Conservation (phyloP, 352 stramenopile species). For the Phytopythium oedochilum region DNA sequence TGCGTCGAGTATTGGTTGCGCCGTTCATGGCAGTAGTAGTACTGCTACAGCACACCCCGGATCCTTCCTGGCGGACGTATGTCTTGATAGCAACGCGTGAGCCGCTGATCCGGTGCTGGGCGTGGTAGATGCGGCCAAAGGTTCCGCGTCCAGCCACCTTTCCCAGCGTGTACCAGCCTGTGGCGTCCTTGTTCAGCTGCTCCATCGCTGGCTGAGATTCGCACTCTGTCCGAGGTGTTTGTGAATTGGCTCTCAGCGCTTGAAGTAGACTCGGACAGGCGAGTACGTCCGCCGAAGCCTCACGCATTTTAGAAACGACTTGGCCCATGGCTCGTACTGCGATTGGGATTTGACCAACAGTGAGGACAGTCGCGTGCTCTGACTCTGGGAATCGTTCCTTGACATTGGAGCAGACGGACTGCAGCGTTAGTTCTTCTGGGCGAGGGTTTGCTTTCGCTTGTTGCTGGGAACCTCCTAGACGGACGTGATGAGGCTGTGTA, state of each 20-base stretch:
- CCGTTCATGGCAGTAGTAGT: no score
- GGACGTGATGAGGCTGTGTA: background rate
- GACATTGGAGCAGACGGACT: background rate
- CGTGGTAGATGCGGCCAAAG: constrained; percentile 45
- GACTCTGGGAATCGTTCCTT: background rate
- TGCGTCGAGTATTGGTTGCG: constrained; percentile 2
- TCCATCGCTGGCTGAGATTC: constrained; percentile 4
- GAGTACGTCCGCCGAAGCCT: background rate
- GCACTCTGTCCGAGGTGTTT: background rate
- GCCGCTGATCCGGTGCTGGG: constrained; percentile 33
- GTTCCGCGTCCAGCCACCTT: constrained; percentile 47
- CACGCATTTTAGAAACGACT: background rate
- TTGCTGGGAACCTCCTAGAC: background rate
- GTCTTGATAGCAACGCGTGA: constrained; percentile 58
- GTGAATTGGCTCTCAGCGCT: background rate
- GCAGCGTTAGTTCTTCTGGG: background rate
- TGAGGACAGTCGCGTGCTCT: background rate
- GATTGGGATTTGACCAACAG: background rate
- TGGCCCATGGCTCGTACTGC: background rate
- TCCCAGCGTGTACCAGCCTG: constrained; percentile 36
- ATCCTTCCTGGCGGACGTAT: constrained; percentile 39
- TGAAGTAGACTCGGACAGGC: background rate
- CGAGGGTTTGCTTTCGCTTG: background rate
- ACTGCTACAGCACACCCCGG: constrained; percentile 18
- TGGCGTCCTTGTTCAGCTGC: constrained; percentile 7